These are phyloP conservation scores for Suillus variegatus DNA, from an alignment of 768 basidiomycete species.

Conservation along the genomic window DNA sequence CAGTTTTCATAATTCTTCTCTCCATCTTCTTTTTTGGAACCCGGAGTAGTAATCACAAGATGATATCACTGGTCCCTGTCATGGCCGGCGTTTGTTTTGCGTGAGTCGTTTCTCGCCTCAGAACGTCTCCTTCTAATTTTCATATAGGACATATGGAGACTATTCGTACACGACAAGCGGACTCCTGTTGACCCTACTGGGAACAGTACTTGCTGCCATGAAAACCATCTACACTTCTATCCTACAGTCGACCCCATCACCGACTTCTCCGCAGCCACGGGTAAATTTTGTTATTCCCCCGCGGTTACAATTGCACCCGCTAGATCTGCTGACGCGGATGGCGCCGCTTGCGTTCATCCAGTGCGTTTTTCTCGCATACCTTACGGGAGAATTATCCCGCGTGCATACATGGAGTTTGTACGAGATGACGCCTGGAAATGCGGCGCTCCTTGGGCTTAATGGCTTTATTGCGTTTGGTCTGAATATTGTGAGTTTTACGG, in stretches of 20 bases:
- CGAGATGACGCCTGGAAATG: conserved; percentile 40
- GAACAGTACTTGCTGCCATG: conserved; percentile 88
- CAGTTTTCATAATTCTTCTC: conserved; percentile 87
- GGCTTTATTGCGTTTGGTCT: conserved; percentile 88
- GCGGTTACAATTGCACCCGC: conserved; percentile 59
- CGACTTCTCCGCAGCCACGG: conserved; percentile 19
- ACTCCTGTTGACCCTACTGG: conserved; percentile 83
- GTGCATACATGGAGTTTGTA: conserved; percentile 51
- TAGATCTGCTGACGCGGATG: conserved; percentile 88
- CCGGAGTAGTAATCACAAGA: conserved; percentile 58
- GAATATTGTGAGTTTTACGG: conserved; percentile 93
- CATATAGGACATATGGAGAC: conserved; percentile 84
- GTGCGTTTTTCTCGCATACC: conserved; percentile 74
- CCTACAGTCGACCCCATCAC: conserved; percentile 51
- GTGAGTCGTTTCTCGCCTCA: conserved; percentile 37
- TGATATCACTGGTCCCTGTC: conserved; percentile 80
- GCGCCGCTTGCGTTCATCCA: conserved; percentile 91
- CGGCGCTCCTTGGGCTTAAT: conserved; percentile 67
- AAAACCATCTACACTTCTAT: conserved; percentile 93
- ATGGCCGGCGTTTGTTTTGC: conserved; percentile 90
- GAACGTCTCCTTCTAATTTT: background rate
- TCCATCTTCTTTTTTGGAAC: conserved; percentile 68
- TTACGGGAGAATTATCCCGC: conserved; percentile 75
- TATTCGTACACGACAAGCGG: conserved; percentile 90
- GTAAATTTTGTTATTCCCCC: conserved; percentile 29